Percentiles rank a stretch among this genome's conserved stretches.
phyloP scores from a whole-genome alignment of 2,329 filamentous ascomycete species.

The Colletotrichum simmondsii region DNA sequence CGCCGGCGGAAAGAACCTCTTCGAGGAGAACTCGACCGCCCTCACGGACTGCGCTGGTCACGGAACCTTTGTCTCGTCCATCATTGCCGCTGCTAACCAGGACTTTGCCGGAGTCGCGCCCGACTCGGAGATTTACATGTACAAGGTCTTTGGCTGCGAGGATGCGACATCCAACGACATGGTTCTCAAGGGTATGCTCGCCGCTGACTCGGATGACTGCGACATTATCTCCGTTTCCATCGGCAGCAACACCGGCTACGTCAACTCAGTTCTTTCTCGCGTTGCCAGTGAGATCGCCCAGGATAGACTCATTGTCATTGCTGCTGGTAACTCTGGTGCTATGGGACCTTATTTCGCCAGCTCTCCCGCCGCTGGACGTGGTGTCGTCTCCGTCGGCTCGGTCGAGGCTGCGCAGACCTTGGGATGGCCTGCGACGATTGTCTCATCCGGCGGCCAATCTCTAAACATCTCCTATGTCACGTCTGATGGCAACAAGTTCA shows the following conservation, averaged over 20 bases:
- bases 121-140: conserved; percentile 38
- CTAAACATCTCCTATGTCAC: conserved; percentile 36
- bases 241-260: conserved; percentile 35
- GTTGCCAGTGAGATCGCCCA: conserved; percentile 24
- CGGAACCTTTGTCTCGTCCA: conserved; percentile 36
- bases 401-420: conserved; percentile 32
- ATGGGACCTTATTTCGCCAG: conserved; percentile 28
- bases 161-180: conserved; percentile 35
- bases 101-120: conserved; percentile 37
- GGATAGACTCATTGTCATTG: conserved; percentile 27
- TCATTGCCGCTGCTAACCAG: conserved; percentile 20
- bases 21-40: conserved; percentile 28
- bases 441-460: conserved; percentile 24
- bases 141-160: conserved; percentile 39
- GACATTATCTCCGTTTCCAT: conserved; percentile 38
- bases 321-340: conserved; percentile 21
- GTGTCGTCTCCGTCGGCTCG: conserved; percentile 20
- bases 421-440: conserved; percentile 33
- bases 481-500: conserved; percentile 31
- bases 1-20: conserved; percentile 35
- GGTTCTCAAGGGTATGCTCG: conserved; percentile 37
- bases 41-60: conserved; percentile 37
- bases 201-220: conserved; percentile 37
- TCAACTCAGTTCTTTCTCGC: conserved; percentile 17
- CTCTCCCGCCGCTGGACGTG: not conserved